These are phyloP conservation scores for Camelina laxa DNA, from an alignment of 345 rosid genomes.

Conservation along the genomic window DNA sequence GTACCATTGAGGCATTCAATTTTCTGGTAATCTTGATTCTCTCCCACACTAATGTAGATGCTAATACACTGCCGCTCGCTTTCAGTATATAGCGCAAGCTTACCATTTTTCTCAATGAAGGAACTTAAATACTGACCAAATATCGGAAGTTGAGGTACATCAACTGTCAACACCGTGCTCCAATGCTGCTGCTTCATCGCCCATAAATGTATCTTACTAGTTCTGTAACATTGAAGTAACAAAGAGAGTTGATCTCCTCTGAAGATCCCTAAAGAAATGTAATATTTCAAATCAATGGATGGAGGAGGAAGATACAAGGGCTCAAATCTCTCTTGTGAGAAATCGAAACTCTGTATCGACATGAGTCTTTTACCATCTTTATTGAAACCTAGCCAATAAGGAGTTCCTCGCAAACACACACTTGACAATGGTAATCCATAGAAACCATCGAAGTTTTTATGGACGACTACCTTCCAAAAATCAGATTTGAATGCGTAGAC, in stretches of 20 bases:
- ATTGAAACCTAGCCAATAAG: background rate
- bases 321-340: background rate
- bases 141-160: background rate
- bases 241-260: constrained; percentile 5
- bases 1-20: background rate
- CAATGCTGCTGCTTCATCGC: background rate
- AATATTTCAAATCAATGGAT: background rate
- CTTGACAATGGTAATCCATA: background rate
- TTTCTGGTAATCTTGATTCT: background rate
- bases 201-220: background rate
- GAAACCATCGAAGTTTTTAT: background rate
- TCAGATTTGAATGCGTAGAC: constrained; percentile 1
- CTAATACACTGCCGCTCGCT: background rate
- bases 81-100: background rate
- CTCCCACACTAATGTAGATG: background rate
- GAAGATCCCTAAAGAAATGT: background rate
- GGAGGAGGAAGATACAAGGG: background rate
- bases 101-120: background rate
- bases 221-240: background rate
- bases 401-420: constrained; percentile 5
- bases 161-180: background rate
- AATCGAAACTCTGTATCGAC: background rate
- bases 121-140: background rate
- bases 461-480: background rate
- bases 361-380: background rate